Conservation (phyloP, 345 rosid species). For the Dimocarpus longan region DNA sequence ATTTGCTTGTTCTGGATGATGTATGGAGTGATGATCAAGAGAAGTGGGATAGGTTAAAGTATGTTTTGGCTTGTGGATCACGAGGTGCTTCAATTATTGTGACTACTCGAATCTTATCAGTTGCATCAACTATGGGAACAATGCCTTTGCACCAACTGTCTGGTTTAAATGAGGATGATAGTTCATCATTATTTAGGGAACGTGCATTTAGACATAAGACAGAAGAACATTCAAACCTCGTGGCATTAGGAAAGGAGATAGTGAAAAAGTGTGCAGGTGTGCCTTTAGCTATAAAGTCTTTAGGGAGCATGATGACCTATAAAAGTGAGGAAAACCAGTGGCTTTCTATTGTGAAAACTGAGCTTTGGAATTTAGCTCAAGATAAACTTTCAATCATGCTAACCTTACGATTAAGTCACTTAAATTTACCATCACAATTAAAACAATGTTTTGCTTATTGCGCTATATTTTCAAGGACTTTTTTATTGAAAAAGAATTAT, state of each 20-base stretch:
- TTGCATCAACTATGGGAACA: conserved; percentile 8
- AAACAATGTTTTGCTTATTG: conserved; percentile 16
- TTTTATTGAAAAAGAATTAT: no score
- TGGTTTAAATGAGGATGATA: conserved; percentile 5
- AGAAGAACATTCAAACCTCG: not conserved
- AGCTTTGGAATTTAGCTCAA: not conserved
- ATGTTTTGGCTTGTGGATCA: not conserved
- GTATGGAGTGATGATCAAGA: conserved; percentile 10
- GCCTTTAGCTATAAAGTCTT: not conserved
- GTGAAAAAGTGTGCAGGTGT: conserved; percentile 13
- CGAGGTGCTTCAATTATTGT: not conserved
- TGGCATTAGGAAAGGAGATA: not conserved
- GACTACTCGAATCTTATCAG: not conserved
- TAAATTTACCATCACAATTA: not conserved
- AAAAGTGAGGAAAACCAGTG: not conserved
- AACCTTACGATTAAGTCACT: not conserved
- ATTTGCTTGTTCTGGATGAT: not conserved
- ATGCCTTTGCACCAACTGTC: not conserved
- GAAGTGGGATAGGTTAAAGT: conserved; percentile 10
- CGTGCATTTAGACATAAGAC: not conserved
- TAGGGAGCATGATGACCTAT: not conserved
- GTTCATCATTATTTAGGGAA: conserved; percentile 10
- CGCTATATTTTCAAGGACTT: not conserved
- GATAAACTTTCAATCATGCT: not conserved
- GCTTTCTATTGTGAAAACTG: not conserved